Percentiles rank a stretch among this genome's conserved stretches.
These are phyloP conservation scores for Thozetella sp. DNA, from an alignment of 495 filamentous ascomycete species.

Conservation along the genomic window DNA sequence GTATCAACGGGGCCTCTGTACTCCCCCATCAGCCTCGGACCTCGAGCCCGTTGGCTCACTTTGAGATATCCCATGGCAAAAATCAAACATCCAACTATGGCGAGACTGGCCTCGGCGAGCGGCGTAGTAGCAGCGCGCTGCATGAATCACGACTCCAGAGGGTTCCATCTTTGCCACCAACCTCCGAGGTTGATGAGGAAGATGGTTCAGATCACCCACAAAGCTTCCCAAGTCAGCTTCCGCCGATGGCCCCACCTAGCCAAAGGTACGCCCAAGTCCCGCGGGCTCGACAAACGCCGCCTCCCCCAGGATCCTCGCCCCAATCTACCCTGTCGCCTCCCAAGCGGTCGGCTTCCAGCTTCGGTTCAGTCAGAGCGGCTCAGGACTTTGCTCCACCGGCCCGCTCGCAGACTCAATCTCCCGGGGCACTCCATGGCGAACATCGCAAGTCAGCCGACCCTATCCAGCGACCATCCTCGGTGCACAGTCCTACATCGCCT, in stretches of 20 bases:
- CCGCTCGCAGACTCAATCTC: constrained; percentile 87
- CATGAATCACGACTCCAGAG: constrained; percentile 45
- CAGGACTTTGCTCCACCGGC: constrained; percentile 58
- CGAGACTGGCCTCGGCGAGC: constrained; percentile 33
- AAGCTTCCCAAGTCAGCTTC: constrained; percentile 13
- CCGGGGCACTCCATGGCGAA: constrained; percentile 59
- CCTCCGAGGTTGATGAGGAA: constrained; percentile 54
- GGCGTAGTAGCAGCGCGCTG: constrained; percentile 46
- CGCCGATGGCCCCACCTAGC: constrained; percentile 23
- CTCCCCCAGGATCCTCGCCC: constrained; percentile 36
- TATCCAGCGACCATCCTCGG: constrained; percentile 69
- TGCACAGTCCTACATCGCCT: constrained; percentile 56
- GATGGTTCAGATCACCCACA: constrained; percentile 28
- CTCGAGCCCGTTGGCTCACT: constrained; percentile 81
- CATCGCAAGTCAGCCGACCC: constrained; percentile 52
- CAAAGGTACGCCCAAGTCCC: constrained; percentile 30
- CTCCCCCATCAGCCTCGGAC: constrained; percentile 81
- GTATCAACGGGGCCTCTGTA: constrained; percentile 39
- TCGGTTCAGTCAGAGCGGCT: constrained; percentile 37
- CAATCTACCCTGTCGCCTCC: constrained; percentile 50
- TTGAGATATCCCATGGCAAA: constrained; percentile 47
- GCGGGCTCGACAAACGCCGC: constrained; percentile 37
- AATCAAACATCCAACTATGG: constrained; percentile 26
- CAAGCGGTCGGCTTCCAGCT: constrained; percentile 47
- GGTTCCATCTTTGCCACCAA: constrained; percentile 51